A percentile compares a stretch with the other conserved stretches of the same genome.
Evolutionary conservation across 139 green algal genomes (phyloP).

Genomic region (Nannochloris sp.): DNA sequence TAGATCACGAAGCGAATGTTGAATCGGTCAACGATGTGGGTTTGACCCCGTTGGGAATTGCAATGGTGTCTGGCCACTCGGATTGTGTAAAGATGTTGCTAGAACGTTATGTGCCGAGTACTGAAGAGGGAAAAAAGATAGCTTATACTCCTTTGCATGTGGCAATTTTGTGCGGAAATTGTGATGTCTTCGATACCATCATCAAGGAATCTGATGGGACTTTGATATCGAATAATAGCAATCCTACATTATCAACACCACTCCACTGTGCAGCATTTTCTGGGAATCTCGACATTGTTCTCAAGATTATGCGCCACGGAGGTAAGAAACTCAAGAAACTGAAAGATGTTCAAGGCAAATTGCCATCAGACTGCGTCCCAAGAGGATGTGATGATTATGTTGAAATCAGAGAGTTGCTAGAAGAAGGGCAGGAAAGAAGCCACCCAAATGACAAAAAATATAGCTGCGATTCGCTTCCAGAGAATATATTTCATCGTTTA

Average conservation of each 20-base stretch:
- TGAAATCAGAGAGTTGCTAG: too few relatives aligned
- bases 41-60: neutral
- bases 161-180: neutral
- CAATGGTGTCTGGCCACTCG: conserved; percentile 8
- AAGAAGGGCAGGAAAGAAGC: too few relatives aligned
- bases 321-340: neutral
- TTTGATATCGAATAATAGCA: neutral
- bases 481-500: too few relatives aligned
- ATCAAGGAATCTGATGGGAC: neutral
- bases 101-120: neutral
- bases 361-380: neutral
- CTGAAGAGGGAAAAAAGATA: neutral
- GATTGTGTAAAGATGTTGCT: conserved; percentile 5
- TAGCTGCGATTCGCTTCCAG: too few relatives aligned
- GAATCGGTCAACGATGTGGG: neutral
- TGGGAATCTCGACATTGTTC: neutral
- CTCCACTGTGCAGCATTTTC: conserved; percentile 10
- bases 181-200: neutral
- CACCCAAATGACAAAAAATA: too few relatives aligned
- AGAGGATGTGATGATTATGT: neutral
- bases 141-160: conserved; percentile 2
- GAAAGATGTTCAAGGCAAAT: neutral
- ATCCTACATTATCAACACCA: neutral
- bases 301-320: conserved; percentile 5
- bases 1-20: neutral